A percentile compares a stretch with the other conserved stretches of the same genome.
Conservation (phyloP, 345 rosid genomes). For the Moringa oleifera region DNA sequence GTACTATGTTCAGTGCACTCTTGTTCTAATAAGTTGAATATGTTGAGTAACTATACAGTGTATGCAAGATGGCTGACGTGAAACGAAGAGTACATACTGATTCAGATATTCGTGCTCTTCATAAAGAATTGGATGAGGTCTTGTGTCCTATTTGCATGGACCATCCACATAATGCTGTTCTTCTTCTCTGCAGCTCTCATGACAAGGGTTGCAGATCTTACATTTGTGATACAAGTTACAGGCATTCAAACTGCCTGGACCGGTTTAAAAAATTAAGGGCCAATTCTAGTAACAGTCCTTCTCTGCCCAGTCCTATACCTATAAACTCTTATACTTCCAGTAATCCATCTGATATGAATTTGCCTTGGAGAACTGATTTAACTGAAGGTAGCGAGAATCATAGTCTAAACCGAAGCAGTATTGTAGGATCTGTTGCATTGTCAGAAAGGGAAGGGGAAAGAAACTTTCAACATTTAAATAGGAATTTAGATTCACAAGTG, state of each 20-base stretch:
- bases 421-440: conserved; percentile 13
- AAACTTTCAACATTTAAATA: conserved; percentile 17
- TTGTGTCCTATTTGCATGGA: conserved; percentile 97
- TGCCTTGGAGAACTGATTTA: conserved; percentile 27
- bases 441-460: conserved; percentile 19
- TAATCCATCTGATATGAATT: conserved; percentile 30
- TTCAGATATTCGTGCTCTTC: conserved; percentile 62
- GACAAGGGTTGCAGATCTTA: conserved; percentile 91
- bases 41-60: conserved; percentile 79
- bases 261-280: conserved; percentile 63
- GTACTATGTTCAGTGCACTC: conserved; percentile 13
- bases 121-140: conserved; percentile 85
- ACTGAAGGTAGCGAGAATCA: conserved; percentile 27
- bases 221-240: conserved; percentile 87
- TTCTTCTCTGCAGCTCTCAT: conserved; percentile 79
- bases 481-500: conserved; percentile 32
- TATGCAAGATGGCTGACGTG: conserved; percentile 90
- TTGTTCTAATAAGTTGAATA: conserved; percentile 48
- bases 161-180: conserved; percentile 96
- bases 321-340: conserved; percentile 21
- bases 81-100: conserved; percentile 72
- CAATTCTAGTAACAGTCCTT: conserved; percentile 33
- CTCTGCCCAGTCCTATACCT: conserved; percentile 29
- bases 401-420: conserved; percentile 22
- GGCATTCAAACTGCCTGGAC: conserved; percentile 92